These are phyloP conservation scores for Aschersonia sp. DNA, from an alignment of 2,329 filamentous ascomycete species.

Conservation along the genomic window DNA sequence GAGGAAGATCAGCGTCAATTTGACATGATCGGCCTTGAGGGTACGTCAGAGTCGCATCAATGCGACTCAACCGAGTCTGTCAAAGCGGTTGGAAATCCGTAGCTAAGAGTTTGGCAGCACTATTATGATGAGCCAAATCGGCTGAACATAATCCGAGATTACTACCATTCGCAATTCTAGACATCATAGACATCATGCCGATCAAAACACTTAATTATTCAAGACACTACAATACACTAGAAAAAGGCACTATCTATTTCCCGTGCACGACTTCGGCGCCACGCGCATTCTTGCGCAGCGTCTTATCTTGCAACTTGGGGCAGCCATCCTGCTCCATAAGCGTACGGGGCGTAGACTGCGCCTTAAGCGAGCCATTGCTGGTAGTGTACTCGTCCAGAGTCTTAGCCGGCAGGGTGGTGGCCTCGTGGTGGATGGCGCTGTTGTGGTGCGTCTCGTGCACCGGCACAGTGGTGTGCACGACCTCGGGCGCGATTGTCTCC, in stretches of 20 bases:
- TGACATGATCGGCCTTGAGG: no score
- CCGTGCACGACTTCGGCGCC: slow-evolving; percentile 1
- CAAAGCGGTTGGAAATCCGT: no score
- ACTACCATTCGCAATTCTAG: no score
- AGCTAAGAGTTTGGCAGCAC: no score
- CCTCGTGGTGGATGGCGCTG: slow-evolving; percentile 48
- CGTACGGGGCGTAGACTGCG: slow-evolving; percentile 32
- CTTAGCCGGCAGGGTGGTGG: slow-evolving; percentile 49
- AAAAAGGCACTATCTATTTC: not conserved
- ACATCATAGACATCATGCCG: no score
- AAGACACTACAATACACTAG: not conserved
- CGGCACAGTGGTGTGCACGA: slow-evolving; percentile 58
- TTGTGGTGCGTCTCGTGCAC: slow-evolving; percentile 62
- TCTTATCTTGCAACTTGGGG: slow-evolving; percentile 22
- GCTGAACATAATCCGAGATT: no score
- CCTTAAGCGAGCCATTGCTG: slow-evolving; percentile 30
- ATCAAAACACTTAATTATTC: not conserved
- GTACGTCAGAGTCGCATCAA: no score
- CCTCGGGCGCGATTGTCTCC: slow-evolving; percentile 50
- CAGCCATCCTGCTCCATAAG: slow-evolving; percentile 49
- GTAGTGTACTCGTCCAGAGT: slow-evolving; percentile 47
- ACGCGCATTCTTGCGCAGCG: not conserved
- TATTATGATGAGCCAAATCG: no score
- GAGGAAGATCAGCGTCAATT: no score
- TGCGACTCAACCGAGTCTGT: no score